Percentiles rank a stretch among this genome's conserved stretches.
Conservation (phyloP, 805 yeast genomes). For the Metschnikowia lunata region DNA sequence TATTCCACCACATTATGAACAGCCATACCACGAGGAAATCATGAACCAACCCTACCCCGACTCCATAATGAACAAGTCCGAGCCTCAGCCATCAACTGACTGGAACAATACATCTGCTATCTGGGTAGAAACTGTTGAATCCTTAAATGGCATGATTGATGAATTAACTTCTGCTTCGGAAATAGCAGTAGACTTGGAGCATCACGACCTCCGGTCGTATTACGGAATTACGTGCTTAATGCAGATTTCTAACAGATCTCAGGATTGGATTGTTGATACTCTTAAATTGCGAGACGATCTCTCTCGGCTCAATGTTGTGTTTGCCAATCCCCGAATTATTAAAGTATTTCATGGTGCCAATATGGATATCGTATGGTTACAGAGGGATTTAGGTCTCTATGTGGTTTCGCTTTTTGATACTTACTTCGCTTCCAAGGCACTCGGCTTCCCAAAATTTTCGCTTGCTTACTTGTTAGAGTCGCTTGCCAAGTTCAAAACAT, state of each 20-base stretch:
- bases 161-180: constrained; percentile 50
- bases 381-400: constrained; percentile 89
- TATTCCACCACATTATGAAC: constrained; percentile 40
- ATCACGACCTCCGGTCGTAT: constrained; percentile 87
- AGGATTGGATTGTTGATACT: constrained; percentile 87
- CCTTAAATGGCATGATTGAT: constrained; percentile 50
- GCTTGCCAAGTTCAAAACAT: constrained; percentile 78
- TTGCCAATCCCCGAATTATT: constrained; percentile 73
- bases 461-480: constrained; percentile 78
- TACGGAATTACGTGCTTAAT: constrained; percentile 87
- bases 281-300: constrained; percentile 72
- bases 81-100: constrained; percentile 50
- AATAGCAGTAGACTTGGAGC: constrained; percentile 93
- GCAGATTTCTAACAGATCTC: constrained; percentile 82
- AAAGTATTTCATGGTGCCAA: constrained; percentile 95
- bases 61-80: constrained; percentile 34
- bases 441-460: constrained; percentile 80
- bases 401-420: constrained; percentile 90
- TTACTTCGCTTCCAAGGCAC: constrained; percentile 74
- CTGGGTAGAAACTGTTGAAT: constrained; percentile 65
- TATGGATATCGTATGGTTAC: constrained; percentile 97
- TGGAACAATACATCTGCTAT: constrained; percentile 64
- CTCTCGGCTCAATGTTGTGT: constrained; percentile 60
- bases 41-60: constrained; percentile 64
- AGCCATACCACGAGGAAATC: constrained; percentile 82